Percentiles rank a stretch among this genome's conserved stretches.
Conservation (phyloP, 2,329 filamentous ascomycete genomes). For the Mariannaea elegans region DNA sequence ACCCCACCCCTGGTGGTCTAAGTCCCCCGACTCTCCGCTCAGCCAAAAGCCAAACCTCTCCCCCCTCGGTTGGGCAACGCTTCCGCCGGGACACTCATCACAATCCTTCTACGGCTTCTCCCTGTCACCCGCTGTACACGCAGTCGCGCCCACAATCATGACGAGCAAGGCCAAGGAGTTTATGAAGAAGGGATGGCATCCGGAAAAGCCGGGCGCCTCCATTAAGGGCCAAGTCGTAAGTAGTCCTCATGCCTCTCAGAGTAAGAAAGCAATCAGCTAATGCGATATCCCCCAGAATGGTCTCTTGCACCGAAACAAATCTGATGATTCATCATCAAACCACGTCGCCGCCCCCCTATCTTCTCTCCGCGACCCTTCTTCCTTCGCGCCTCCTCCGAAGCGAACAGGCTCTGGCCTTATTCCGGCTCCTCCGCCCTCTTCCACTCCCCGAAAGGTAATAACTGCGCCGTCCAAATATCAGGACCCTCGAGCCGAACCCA, state of each 20-base stretch:
- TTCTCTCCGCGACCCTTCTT: conserved; percentile 76
- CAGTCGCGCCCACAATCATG: conserved; percentile 42
- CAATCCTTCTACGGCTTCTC: too few relatives aligned
- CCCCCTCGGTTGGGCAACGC: too few relatives aligned
- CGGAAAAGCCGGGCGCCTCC: conserved; percentile 53
- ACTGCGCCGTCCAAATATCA: conserved; percentile 46
- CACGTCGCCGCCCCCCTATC: conserved; percentile 69
- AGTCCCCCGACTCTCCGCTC: too few relatives aligned
- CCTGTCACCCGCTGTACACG: too few relatives aligned
- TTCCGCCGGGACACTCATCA: too few relatives aligned
- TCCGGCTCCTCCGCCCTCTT: conserved; percentile 36
- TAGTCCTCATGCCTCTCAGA: conserved; percentile 18
- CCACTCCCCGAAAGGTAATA: conserved; percentile 40
- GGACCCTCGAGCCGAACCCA: conserved; percentile 38
- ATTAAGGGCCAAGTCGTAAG: conserved; percentile 57
- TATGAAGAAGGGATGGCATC: conserved; percentile 62
- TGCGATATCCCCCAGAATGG: conserved; percentile 50
- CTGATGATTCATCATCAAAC: conserved; percentile 38
- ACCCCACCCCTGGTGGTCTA: too few relatives aligned
- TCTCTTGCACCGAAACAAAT: conserved; percentile 54
- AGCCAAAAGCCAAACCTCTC: too few relatives aligned
- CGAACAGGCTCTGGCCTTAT: conserved; percentile 53
- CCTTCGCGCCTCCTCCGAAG: conserved; percentile 84
- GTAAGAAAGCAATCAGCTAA: neutral
- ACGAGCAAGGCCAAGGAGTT: conserved; percentile 54